Evolutionary conservation across 2,329 filamentous ascomycete species (phyloP).

Genomic region (Venturia nashicola): DNA sequence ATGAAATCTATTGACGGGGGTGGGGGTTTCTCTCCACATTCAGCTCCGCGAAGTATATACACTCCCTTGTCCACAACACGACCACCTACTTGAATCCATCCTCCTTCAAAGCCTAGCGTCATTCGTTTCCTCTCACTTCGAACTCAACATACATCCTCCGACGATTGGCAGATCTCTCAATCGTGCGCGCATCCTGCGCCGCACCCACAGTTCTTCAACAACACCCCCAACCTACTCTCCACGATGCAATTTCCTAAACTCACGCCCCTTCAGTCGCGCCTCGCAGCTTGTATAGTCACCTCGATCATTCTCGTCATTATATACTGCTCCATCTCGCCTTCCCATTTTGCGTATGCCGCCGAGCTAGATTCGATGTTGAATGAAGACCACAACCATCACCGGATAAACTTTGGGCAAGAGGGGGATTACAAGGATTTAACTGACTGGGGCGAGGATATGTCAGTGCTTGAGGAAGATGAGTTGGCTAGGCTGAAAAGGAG

Average conservation of each 20-base stretch:
- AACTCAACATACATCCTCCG: background rate
- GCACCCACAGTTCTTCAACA: background rate
- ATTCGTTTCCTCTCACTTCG: background rate
- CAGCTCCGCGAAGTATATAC: background rate
- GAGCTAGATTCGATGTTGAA: constrained; percentile 36
- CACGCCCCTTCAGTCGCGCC: constrained; percentile 58
- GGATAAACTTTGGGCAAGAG: constrained; percentile 26
- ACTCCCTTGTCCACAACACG: background rate
- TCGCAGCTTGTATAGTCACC: constrained; percentile 53
- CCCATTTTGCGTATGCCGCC: constrained; percentile 48
- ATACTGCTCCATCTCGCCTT: constrained; percentile 47
- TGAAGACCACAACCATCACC: constrained; percentile 35
- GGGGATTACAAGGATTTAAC: constrained; percentile 8
- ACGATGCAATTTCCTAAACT: constrained; percentile 38
- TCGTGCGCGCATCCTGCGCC: background rate
- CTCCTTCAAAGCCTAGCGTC: background rate
- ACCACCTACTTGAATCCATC: background rate
- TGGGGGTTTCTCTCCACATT: background rate
- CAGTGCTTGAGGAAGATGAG: constrained; percentile 13
- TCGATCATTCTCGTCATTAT: constrained; percentile 47
- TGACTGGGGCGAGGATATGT: background rate
- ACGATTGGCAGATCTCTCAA: background rate
- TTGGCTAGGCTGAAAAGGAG: constrained; percentile 32
- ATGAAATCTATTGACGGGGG: background rate
- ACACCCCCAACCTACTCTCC: background rate